Conservation (phyloP, 768 basidiomycete genomes). For the Leccinum fibrillosum region DNA sequence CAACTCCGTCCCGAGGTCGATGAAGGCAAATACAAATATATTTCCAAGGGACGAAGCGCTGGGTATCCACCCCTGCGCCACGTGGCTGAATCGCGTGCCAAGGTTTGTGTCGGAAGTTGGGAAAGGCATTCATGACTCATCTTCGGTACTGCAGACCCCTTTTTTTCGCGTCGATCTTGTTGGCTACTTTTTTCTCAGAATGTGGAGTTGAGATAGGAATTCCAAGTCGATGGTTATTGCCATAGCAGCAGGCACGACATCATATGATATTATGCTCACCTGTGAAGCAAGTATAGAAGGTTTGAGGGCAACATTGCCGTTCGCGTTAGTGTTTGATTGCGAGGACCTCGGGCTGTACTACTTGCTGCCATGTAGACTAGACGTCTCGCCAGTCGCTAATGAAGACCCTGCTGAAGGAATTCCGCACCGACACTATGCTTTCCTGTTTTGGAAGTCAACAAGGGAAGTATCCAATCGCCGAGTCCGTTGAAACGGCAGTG, state of each 20-base stretch:
- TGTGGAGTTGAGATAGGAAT: neutral
- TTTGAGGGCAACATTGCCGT: neutral
- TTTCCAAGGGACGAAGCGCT: neutral
- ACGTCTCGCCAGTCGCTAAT: too few species aligned
- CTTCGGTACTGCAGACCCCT: neutral
- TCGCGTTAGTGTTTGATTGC: too few species aligned
- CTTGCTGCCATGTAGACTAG: too few species aligned
- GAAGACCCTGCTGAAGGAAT: too few species aligned
- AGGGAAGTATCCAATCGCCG: neutral
- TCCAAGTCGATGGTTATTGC: neutral
- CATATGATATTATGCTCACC: neutral
- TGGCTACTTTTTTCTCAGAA: neutral
- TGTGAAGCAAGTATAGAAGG: neutral
- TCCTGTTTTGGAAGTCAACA: slow-evolving; percentile 1
- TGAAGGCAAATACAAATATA: neutral
- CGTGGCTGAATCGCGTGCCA: neutral
- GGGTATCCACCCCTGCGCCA: neutral
- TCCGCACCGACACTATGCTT: slow-evolving; percentile 1
- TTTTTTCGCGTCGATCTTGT: neutral
- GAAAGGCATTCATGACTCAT: neutral
- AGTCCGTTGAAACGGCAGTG: neutral
- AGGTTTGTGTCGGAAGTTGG: neutral
- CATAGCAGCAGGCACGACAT: neutral
- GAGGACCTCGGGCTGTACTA: too few species aligned
- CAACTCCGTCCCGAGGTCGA: neutral